Base-by-base conservation (phyloP, 176 grass and related monocot genomes). In the Zizania latifolia region DNA sequence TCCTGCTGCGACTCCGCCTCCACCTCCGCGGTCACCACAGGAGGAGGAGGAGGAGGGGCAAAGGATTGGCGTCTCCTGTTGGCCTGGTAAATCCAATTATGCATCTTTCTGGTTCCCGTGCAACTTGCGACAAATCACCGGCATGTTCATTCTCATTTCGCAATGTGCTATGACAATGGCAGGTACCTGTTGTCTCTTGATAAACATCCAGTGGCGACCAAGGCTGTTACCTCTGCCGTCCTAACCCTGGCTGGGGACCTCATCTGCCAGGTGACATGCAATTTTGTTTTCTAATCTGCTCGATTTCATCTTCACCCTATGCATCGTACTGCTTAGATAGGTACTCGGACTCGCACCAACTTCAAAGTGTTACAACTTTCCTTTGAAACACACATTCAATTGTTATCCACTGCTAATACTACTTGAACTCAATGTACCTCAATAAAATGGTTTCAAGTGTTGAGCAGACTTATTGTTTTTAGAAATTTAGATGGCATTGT, bases 171-270 rank as follows among this genome's bases (percentile, higher is more conserved):
- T 21, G 15, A 2, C 2, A n/a, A n/a, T 36, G 8, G 24, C 75
- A 90, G 88, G 88, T 83, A 86, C 41, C 16, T 86, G 75, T 43
- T 80, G 70, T 6, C 83, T 65, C 83, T 90, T 59, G 88, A 90
- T 67, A 86, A 86, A 70, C 72, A 90, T 38, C 86, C 90, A n/a
- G 61, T 92, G 72, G 70, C 59, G 0, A 84, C 90, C 30, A 92
- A 92, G 84, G 83, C 86, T 4, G 65, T 89, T 48, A 89, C 86
- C 22, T 93, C 86, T 54, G 84, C 87, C 31, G 46, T 87, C 65
- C 84, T 93, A 0, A 93, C 81, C 19, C 81, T 90, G 6, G 38
- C 80, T 12, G 84, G 90, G 69, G 90, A 93, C 71, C 61, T 93
- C 48, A 93, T 93, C 65, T 93, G 87, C 51, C 87, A 90, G 91